These are phyloP conservation scores for Obelidium mucronatum DNA, from an alignment of 192 early-diverging fungal species.

Conservation along the genomic window DNA sequence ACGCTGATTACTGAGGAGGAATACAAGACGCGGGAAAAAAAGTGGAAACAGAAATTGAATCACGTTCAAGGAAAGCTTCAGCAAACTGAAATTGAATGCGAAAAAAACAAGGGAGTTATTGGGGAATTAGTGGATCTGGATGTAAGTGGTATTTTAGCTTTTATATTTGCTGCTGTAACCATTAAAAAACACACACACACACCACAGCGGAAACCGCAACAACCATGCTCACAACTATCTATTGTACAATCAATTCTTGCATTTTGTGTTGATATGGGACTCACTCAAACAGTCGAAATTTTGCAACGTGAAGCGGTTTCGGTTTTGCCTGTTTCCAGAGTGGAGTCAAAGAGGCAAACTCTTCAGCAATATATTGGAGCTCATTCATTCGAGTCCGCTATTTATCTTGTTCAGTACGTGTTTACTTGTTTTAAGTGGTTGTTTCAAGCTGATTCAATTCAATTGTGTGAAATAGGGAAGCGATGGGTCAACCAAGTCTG, in stretches of 20 bases:
- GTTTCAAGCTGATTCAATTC: too few relatives aligned
- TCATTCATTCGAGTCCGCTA: slow-evolving; percentile 40
- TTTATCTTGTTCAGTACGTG: slow-evolving; percentile 43
- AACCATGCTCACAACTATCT: background rate
- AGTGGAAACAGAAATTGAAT: slow-evolving; percentile 14
- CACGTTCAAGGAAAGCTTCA: slow-evolving; percentile 36
- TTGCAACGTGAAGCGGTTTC: slow-evolving; percentile 32
- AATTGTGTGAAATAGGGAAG: background rate
- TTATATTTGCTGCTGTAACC: background rate
- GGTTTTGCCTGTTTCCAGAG: background rate
- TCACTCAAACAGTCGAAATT: slow-evolving; percentile 21
- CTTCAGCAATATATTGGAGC: slow-evolving; percentile 16
- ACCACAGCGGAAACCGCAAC: slow-evolving; percentile 3
- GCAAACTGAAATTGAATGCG: background rate
- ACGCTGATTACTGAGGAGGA: background rate
- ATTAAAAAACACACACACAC: background rate
- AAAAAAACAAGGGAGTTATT: slow-evolving; percentile 1
- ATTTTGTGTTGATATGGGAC: slow-evolving; percentile 30
- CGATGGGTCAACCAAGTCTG: background rate
- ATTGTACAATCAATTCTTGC: slow-evolving; percentile 26
- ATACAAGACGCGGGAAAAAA: background rate
- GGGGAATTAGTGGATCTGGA: slow-evolving; percentile 10
- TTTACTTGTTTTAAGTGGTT: background rate
- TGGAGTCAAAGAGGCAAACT: background rate
- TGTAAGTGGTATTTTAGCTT: slow-evolving; percentile 1